Evolutionary conservation across 331 rosid species (phyloP).

Genomic region (Acacia concinna): DNA sequence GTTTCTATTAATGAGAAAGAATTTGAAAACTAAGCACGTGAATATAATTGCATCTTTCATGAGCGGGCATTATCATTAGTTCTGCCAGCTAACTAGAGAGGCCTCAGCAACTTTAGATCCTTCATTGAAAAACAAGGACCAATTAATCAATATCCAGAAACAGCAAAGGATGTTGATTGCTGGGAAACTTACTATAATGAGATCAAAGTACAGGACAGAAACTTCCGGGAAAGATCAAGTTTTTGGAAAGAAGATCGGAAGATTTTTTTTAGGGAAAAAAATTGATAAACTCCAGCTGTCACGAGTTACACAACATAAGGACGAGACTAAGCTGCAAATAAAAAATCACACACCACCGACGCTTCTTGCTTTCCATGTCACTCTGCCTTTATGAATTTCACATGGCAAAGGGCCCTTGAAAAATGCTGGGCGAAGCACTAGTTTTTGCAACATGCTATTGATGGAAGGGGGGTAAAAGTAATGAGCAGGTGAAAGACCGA

Average conservation of each 20-base stretch:
- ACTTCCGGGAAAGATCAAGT: slow-evolving; percentile 20
- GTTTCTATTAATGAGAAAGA: background rate
- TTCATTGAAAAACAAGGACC: background rate
- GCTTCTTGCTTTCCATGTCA: slow-evolving; percentile 35
- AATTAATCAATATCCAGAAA: slow-evolving; percentile 5
- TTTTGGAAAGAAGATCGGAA: background rate
- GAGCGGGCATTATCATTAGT: background rate
- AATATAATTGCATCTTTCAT: background rate
- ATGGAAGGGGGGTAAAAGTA: background rate
- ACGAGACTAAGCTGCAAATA: slow-evolving; percentile 27
- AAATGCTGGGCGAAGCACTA: slow-evolving; percentile 21
- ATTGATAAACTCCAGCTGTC: slow-evolving; percentile 16
- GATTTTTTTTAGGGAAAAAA: background rate
- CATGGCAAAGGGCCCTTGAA: slow-evolving; percentile 46
- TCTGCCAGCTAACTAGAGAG: background rate
- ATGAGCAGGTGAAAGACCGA: slow-evolving; percentile 9
- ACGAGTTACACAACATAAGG: slow-evolving; percentile 18
- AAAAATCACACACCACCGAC: slow-evolving; percentile 44
- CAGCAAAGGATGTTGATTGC: background rate
- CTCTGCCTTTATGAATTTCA: slow-evolving; percentile 34
- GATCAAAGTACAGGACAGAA: slow-evolving; percentile 23
- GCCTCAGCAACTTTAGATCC: background rate
- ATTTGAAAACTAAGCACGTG: background rate
- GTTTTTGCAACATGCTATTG: slow-evolving; percentile 31
- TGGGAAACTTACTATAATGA: background rate